Percentiles rank a stretch among this genome's conserved stretches.
These are phyloP conservation scores for Cylindrotheca closterium DNA, from an alignment of 108 stramenopile species.

Conservation along the genomic window DNA sequence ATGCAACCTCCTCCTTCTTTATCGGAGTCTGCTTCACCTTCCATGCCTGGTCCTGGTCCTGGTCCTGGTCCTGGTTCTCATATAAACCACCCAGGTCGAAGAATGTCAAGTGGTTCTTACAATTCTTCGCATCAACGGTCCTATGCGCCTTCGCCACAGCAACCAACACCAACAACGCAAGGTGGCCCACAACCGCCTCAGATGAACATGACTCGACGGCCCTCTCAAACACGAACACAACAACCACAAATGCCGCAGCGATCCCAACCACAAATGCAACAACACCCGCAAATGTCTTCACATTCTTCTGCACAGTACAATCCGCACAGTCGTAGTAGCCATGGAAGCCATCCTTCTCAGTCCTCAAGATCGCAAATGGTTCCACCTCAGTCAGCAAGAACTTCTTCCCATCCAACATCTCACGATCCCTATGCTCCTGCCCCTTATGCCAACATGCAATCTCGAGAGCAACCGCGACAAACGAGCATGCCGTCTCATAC, in stretches of 20 bases:
- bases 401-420: neutral
- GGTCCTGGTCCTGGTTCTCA: neutral
- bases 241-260: conserved; percentile 20
- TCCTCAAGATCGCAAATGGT: neutral
- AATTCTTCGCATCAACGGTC: neutral
- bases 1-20: conserved; percentile 13
- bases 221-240: conserved; percentile 20
- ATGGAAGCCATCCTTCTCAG: neutral
- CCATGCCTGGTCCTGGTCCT: conserved; percentile 8
- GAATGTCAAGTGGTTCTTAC: neutral
- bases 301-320: neutral
- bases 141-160: conserved; percentile 1
- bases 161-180: neutral
- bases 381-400: neutral
- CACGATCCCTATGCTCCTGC: conserved; percentile 39
- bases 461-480: conserved; percentile 8
- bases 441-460: conserved; percentile 23
- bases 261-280: conserved; percentile 2
- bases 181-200: neutral
- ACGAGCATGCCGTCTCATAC: neutral
- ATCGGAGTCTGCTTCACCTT: conserved; percentile 5
- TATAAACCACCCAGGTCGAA: neutral
- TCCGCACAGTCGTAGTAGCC: neutral
- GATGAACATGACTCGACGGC: neutral
- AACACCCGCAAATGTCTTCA: neutral